Conservation (phyloP, 306 rosid genomes). For the Herpetospermum pedunculosum region DNA sequence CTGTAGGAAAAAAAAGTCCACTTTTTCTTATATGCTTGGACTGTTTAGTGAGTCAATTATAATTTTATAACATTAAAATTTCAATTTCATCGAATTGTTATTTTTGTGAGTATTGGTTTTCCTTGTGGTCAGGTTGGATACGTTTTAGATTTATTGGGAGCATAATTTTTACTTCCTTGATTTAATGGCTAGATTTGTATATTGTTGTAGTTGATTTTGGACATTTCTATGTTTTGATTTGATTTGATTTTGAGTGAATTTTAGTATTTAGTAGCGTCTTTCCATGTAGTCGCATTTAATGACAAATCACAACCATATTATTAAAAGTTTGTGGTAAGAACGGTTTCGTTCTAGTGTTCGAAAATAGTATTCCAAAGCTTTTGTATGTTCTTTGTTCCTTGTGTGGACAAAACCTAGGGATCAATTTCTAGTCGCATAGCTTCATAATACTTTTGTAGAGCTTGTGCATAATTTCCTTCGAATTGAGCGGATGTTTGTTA, state of each 20-base stretch:
- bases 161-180: too few relatives aligned
- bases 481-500: neutral
- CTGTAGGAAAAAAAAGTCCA: neutral
- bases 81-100: neutral
- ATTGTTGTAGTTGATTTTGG: neutral
- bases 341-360: neutral
- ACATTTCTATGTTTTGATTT: neutral
- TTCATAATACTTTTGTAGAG: neutral
- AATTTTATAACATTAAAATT: neutral
- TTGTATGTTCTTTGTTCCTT: neutral
- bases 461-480: neutral
- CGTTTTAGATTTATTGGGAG: too few relatives aligned
- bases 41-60: neutral
- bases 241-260: neutral
- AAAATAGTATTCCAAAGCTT: neutral
- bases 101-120: too few relatives aligned
- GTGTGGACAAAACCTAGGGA: neutral
- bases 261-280: neutral
- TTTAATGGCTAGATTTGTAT: too few relatives aligned
- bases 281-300: neutral
- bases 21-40: neutral
- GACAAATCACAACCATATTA: neutral
- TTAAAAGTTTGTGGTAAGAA: neutral
- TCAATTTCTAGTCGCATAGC: neutral
- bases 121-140: too few relatives aligned